These are phyloP conservation scores for Phaffia rhodozyma DNA, from an alignment of 1,284 basidiomycete species.

Conservation along the genomic window DNA sequence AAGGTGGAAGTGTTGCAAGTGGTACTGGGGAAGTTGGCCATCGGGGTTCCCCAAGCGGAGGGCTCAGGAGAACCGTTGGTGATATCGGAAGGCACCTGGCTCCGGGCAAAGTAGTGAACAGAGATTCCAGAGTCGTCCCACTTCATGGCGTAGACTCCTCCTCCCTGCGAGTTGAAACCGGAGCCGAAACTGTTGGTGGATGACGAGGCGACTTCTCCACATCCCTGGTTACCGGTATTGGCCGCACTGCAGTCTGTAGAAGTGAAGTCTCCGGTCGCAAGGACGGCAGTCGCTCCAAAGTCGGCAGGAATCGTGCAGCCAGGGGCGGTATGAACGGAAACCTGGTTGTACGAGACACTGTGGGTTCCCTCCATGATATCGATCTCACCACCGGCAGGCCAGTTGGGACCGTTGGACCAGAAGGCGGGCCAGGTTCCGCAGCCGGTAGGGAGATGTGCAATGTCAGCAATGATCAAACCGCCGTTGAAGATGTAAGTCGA, in stretches of 20 bases:
- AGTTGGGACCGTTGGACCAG: slow-evolving; percentile 39
- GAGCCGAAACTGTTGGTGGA: slow-evolving; percentile 31
- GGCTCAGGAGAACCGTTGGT: slow-evolving; percentile 53
- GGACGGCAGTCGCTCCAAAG: slow-evolving; percentile 47
- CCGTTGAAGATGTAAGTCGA: slow-evolving; percentile 49
- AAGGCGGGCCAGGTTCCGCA: slow-evolving; percentile 58
- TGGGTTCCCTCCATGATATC: slow-evolving; percentile 40
- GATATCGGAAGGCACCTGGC: slow-evolving; percentile 61
- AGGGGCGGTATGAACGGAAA: slow-evolving; percentile 35
- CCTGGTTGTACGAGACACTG: slow-evolving; percentile 1
- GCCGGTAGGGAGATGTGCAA: slow-evolving; percentile 80
- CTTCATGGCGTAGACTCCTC: slow-evolving; percentile 44
- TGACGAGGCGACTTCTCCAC: slow-evolving; percentile 31
- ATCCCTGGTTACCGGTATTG: slow-evolving; percentile 37
- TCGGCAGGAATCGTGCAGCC: slow-evolving; percentile 41
- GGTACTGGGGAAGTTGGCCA: slow-evolving; percentile 58
- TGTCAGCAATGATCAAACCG: slow-evolving; percentile 65
- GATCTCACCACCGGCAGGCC: slow-evolving; percentile 44
- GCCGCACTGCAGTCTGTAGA: slow-evolving; percentile 32
- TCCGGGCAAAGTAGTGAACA: slow-evolving; percentile 68
- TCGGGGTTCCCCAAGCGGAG: slow-evolving; percentile 56
- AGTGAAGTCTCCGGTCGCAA: slow-evolving; percentile 38
- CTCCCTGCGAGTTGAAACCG: slow-evolving; percentile 34
- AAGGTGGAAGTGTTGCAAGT: slow-evolving; percentile 58
- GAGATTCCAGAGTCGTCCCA: slow-evolving; percentile 62